Percentiles rank a stretch among this genome's conserved stretches.
Conservation (phyloP, 768 basidiomycete genomes). For the Hypholoma fasciculare region DNA sequence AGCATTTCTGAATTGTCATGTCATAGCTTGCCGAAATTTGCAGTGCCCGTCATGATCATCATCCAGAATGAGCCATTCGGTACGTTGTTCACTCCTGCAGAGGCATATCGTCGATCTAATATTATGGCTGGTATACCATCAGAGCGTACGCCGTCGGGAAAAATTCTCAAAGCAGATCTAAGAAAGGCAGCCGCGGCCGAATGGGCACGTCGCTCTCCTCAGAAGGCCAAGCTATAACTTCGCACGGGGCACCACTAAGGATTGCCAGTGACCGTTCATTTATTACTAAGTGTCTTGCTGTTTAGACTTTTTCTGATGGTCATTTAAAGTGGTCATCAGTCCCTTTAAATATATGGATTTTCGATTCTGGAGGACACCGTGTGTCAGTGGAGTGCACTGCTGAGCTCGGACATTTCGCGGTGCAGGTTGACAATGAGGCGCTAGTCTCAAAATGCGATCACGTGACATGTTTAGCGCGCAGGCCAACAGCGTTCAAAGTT, state of each 20-base stretch:
- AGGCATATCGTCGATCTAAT: not conserved
- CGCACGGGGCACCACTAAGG: no score
- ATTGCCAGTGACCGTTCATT: not conserved
- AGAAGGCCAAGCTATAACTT: slow-evolving; percentile 7
- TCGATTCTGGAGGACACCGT: no score
- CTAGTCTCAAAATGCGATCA: no score
- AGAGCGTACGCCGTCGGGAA: slow-evolving; percentile 60
- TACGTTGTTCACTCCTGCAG: slow-evolving; percentile 21
- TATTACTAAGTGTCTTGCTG: not conserved
- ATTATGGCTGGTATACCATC: not conserved
- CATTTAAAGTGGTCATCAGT: no score
- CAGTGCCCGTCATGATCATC: slow-evolving; percentile 63
- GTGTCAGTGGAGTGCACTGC: no score
- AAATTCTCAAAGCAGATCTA: slow-evolving; percentile 53
- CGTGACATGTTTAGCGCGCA: no score
- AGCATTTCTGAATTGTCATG: not conserved
- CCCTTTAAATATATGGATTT: no score
- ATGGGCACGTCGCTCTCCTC: slow-evolving; percentile 41
- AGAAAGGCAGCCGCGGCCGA: slow-evolving; percentile 47
- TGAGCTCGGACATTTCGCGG: no score
- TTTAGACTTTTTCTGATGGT: no score
- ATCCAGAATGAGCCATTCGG: slow-evolving; percentile 48
- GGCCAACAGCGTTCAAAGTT: no score
- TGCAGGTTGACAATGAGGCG: no score
- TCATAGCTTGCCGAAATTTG: slow-evolving; percentile 48